Base-by-base conservation (phyloP, 177 flowering plant species). In the Vitis hybrid region DNA sequence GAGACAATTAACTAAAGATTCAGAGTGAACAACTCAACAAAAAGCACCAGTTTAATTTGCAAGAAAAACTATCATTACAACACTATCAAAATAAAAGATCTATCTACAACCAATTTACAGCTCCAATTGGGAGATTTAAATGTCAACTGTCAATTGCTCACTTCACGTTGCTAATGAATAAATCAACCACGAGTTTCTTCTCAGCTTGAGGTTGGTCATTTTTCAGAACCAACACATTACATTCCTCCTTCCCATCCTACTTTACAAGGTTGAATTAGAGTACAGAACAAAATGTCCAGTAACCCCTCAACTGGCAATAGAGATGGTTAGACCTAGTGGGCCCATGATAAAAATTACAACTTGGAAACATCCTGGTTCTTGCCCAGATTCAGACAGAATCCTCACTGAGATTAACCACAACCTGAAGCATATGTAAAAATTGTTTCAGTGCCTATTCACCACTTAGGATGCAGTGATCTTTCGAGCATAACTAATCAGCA, bases 241-340 rank as follows among this genome's bases (percentile, higher is more conserved):
- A 8, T 18, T 17, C 61, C 12, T 22, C 20, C 38, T 24, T 14
- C 28, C 10, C 38, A 3, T 60, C 3, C 38, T 22, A 60, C 11
- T 22, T 20, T 3, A 60, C 63, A 60, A 60, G 63, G 38, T 24
- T 24, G 38, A 60, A 60, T 60, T 60, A 60, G 28, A 22, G 63
- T 60, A 60, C 63, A 22, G 13, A 60, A 60, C 47, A 24, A 22
- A 60, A 60, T 11, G 28, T 22, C 38, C 63, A 60, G 24, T 24
- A 0, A 13, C 28, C 38, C 20, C 63, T 24, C 63, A 22, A 60
- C 38, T 22, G 18, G n/a, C 15, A 10, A 18, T 60, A 4, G 38
- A 22, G 15, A 10, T 11, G 14, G 38, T 60, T 22, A 60, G 44
- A 60, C 2, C 63, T 20, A 2, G 8, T 20, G 24, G 6, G 28